These are phyloP conservation scores for Stephanocyclus meneghinianus DNA, from an alignment of 352 stramenopile genomes.

Conservation along the genomic window DNA sequence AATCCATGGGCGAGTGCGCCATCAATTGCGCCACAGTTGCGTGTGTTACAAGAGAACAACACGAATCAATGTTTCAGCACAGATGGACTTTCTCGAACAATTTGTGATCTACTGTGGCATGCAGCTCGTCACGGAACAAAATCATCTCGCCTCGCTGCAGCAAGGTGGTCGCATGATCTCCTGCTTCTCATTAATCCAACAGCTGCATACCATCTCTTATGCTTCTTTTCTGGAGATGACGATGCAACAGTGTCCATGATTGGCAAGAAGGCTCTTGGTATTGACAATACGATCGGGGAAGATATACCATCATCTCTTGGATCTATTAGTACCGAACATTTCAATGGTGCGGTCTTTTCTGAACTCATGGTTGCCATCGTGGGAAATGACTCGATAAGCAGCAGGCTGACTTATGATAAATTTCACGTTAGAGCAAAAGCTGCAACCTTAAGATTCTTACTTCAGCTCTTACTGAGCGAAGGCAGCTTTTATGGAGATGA, in stretches of 20 bases:
- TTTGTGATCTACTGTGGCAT: conserved; percentile 71
- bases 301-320: conserved; percentile 7
- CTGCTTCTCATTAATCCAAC: conserved; percentile 52
- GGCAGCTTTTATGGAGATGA: conserved; percentile 65
- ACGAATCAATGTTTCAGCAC: conserved; percentile 11
- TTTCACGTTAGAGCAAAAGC: conserved; percentile 63
- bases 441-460: conserved; percentile 60
- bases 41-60: conserved; percentile 2
- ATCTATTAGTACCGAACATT: background rate
- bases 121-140: conserved; percentile 58
- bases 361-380: conserved; percentile 55
- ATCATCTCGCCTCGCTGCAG: conserved; percentile 63
- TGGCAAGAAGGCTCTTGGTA: conserved; percentile 61
- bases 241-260: conserved; percentile 70
- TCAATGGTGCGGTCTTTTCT: conserved; percentile 48
- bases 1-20: conserved; percentile 57
- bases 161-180: conserved; percentile 69
- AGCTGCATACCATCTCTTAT: conserved; percentile 71
- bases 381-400: conserved; percentile 11
- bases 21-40: background rate
- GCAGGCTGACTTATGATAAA: conserved; percentile 51
- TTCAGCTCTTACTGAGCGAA: conserved; percentile 67
- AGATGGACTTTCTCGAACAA: conserved; percentile 42
- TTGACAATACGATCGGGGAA: conserved; percentile 43
- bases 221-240: conserved; percentile 72